phyloP scores from a whole-genome alignment of 2,329 filamentous ascomycete species.

The Fusarium armeniacum region DNA sequence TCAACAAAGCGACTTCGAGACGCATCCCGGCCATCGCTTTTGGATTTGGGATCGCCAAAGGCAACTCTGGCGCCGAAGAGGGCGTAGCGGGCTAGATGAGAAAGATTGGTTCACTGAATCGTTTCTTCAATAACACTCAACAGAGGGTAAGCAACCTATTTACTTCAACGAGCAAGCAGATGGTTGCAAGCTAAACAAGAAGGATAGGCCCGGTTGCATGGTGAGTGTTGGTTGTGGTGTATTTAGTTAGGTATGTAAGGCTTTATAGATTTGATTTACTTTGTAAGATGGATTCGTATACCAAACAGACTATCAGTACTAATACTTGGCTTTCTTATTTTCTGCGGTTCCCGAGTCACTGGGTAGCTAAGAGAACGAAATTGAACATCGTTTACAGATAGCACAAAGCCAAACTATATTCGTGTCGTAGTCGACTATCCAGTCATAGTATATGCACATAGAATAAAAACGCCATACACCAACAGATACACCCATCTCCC shows the following conservation, averaged over 20 bases:
- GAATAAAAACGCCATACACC: conserved; percentile 39
- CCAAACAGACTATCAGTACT: not conserved
- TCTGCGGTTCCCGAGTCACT: too few relatives aligned
- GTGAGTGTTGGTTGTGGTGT: not conserved
- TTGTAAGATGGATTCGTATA: not conserved
- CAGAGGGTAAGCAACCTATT: conserved; percentile 7
- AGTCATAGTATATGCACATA: conserved; percentile 32
- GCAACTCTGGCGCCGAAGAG: conserved; percentile 26
- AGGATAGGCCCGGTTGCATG: not conserved
- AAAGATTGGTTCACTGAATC: conserved; percentile 30
- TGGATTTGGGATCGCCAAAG: conserved; percentile 33
- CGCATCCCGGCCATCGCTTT: conserved; percentile 18
- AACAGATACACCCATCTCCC: conserved; percentile 12
- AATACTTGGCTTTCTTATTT: not conserved
- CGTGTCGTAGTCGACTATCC: conserved; percentile 15
- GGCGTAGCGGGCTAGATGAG: conserved; percentile 11
- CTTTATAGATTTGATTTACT: not conserved
- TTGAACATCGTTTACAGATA: not conserved
- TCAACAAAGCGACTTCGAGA: conserved; percentile 19
- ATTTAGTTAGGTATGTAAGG: not conserved
- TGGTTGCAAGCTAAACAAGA: conserved; percentile 6
- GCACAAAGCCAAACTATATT: conserved; percentile 13
- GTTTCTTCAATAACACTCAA: conserved; percentile 11
- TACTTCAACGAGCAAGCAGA: not conserved
- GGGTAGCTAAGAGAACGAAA: not conserved